Conservation (phyloP, 257 asterid genomes). For the Solanum bukasovii region DNA sequence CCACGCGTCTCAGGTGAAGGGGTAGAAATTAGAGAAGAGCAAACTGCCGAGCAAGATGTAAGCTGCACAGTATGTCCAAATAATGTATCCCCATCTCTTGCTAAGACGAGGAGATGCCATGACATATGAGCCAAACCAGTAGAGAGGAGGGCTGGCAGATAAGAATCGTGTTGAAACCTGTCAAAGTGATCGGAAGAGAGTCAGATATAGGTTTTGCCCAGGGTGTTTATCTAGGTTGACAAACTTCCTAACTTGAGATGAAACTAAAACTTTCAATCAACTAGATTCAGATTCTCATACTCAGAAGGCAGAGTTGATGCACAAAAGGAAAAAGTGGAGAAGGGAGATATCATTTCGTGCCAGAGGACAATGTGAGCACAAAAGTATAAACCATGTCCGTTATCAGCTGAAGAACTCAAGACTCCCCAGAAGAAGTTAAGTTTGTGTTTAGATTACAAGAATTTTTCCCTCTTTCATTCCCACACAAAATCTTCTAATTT, state of each 20-base stretch:
- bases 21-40: slow-evolving; percentile 92
- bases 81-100: slow-evolving; percentile 58
- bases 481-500: neutral
- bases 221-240: neutral
- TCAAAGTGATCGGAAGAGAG: neutral
- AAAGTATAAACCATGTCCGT: neutral
- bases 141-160: slow-evolving; percentile 74
- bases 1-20: slow-evolving; percentile 55
- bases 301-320: neutral
- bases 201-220: neutral
- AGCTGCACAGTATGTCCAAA: slow-evolving; percentile 71
- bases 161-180: slow-evolving; percentile 93
- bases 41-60: slow-evolving; percentile 71
- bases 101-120: slow-evolving; percentile 29
- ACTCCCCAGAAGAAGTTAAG: neutral
- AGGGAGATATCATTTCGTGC: neutral
- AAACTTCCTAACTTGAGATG: neutral
- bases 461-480: neutral
- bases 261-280: neutral
- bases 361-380: neutral
- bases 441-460: neutral
- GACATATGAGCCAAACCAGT: slow-evolving; percentile 72
- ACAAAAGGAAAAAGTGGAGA: neutral
- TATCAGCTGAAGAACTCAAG: neutral
- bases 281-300: neutral